Conservation (phyloP, 192 early-diverging fungal species). For the Linnemannia exigua region DNA sequence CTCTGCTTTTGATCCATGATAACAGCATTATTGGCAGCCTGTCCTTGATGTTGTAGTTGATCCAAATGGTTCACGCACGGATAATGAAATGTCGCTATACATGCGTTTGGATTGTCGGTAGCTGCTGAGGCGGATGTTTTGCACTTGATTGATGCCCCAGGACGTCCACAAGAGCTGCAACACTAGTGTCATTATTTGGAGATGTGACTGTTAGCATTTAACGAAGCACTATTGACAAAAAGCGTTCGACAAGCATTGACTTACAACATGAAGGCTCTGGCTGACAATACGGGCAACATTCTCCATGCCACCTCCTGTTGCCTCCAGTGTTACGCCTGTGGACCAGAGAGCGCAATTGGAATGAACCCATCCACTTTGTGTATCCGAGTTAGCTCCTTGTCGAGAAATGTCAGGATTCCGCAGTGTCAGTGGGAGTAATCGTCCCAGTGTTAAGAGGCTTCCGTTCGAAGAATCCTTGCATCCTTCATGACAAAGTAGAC, state of each 20-base stretch:
- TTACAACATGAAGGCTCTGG: slow-evolving; percentile 1
- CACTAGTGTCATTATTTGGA: not conserved
- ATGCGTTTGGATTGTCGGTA: slow-evolving; percentile 7
- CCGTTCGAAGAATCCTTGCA: not conserved
- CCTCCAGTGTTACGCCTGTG: slow-evolving; percentile 17
- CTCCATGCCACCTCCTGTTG: slow-evolving; percentile 15
- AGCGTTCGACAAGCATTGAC: not conserved
- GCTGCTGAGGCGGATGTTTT: not conserved
- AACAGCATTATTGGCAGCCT: not conserved
- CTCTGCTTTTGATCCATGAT: slow-evolving; percentile 17
- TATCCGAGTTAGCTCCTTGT: not conserved
- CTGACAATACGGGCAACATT: slow-evolving; percentile 1
- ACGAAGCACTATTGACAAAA: not conserved
- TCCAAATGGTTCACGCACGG: slow-evolving; percentile 11
- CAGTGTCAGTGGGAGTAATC: not conserved
- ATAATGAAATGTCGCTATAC: slow-evolving; percentile 10
- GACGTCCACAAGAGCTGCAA: slow-evolving; percentile 20
- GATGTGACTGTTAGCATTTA: not conserved
- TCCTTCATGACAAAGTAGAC: slow-evolving; percentile 10
- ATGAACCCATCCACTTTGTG: slow-evolving; percentile 21
- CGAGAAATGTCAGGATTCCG: not conserved
- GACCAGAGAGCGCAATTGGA: slow-evolving; percentile 28
- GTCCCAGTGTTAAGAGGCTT: not conserved
- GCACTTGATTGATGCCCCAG: slow-evolving; percentile 29
- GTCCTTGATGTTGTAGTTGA: not conserved